Conservation (phyloP, 257 asterid genomes). For the Jasminum sambac region DNA sequence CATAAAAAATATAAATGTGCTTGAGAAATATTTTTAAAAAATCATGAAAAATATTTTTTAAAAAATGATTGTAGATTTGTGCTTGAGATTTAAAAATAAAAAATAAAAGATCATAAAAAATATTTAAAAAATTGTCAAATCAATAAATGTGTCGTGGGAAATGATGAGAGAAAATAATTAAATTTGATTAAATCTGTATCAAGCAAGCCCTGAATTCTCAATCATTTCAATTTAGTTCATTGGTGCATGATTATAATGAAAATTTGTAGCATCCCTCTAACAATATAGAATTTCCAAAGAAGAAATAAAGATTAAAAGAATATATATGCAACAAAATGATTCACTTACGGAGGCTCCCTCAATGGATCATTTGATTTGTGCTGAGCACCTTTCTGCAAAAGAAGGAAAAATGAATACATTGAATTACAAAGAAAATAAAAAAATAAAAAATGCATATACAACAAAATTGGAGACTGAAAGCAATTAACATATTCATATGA, state of each 20-base stretch:
- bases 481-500: neutral
- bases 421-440: neutral
- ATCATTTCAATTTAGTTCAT: neutral
- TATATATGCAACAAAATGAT: neutral
- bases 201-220: neutral
- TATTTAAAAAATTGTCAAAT: too few relatives aligned
- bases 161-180: too few relatives aligned
- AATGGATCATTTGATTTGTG: constrained; percentile 68
- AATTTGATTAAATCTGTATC: too few relatives aligned
- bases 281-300: neutral
- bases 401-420: constrained; percentile 2
- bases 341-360: constrained; percentile 81
- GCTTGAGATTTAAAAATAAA: too few relatives aligned
- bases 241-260: neutral
- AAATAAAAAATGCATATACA: neutral
- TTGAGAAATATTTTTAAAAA: too few relatives aligned
- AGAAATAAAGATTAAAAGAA: constrained; percentile 5
- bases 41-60: too few relatives aligned
- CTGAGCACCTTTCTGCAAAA: constrained; percentile 53
- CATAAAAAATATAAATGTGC: too few relatives aligned
- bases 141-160: too few relatives aligned
- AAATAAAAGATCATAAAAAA: too few relatives aligned
- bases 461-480: neutral
- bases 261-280: neutral
- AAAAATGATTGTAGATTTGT: too few relatives aligned